Evolutionary conservation across 2,329 filamentous ascomycete species (phyloP), one percentile per base, ranked within the genome.

Genomic region (Fusarium neocosmosporiellum): DNA sequence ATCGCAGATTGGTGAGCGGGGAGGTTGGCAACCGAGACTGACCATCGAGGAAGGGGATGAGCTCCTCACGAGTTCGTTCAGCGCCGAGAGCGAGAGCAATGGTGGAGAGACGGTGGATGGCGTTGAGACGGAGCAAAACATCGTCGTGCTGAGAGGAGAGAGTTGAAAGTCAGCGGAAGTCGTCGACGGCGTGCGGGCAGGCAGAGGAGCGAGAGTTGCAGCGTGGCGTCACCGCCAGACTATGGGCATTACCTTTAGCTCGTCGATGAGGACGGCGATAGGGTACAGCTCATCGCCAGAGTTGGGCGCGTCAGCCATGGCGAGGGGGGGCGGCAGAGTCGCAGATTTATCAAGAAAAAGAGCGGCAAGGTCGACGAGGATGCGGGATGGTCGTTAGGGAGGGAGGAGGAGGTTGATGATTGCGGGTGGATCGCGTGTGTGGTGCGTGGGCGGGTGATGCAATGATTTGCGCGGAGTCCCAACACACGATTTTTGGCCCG

Each of bases 11-110:
- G 60, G 59, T 50, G 37, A 72, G 70, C 59, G 67, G 76, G 64
- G 70, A 66, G 63, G 64, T 63, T 66, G 64, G 55, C 29, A 74
- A 67, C 73, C 66, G 70, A 66, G 73, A 87, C 93, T 86, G 87
- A 98, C 96, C 96, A 84, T 99, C 97, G 81, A 99, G 91, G 84
- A 99, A 99, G 78, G 97, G 97, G 86, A 99, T 98, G 81, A 99
- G 91, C 88, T 99, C 96, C 80, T 99, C 96, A 83, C 96, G 93
- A 81, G 96, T 99, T 85, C 96, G 93, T 87, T 99, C 96, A 73
- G 96, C 91, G 80, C 96, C 96, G 75, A 99, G 88, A 78, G 96
- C 96, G 77, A 99, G 92, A 80, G 97, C 96, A 86, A 99, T 99
- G 73, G 96, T 99, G 67, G 96, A 98, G 73, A 99, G 92, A 81